Base-by-base conservation (phyloP, 2,329 filamentous ascomycete genomes). In the Paracoccidioides brasiliensis region DNA sequence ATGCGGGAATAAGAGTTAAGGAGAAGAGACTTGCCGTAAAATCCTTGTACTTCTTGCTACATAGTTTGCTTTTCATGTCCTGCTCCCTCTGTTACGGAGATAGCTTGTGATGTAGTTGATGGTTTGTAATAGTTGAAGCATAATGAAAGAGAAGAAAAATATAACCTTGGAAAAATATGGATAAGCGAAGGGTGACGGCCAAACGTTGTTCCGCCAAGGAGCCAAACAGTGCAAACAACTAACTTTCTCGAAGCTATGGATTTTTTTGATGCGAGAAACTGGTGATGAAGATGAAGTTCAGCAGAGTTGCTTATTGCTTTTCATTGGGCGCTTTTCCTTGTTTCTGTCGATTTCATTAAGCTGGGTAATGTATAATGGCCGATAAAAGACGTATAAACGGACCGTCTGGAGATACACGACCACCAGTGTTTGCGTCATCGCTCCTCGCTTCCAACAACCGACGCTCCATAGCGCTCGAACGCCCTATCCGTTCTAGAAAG, bases 371-470 rank as follows among this genome's bases (percentile, higher is more conserved):
- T 64, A 62, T 64, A 55, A 90, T 90, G 86, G 77, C 85, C 56
- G 93, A 98, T 70, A 82, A 90, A 70, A 84, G 91, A 73, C 83
- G 93, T 64, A 83, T 95, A 62, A 97, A 97, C 72, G 89, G 89
- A 4, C 93, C 93, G 5, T 77, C 83, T 43, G 87, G 88, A 54
- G 81, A 82, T 33, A 97, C 90, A 7, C 73, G 79, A 38, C 80
- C 89, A 14, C 88, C 90, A 0, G 73, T 89, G 3, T 96, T 84
- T 67, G 79, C 75, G 52, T 69, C 69, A 6, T 61, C 66, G 7
- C 59, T 68, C 52, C 72, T 73, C 56, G 73, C 75, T 30, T 65
- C 74, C 14, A 70, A 74, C 44, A 71, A 81, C 61, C 71, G 76
- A 10, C 70, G 72, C 30, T 70, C 73, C 48, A 62, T 70, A 38